Conservation (phyloP, 371 early-diverging fungal genomes). For the Dinochytrium kinnereticum region DNA sequence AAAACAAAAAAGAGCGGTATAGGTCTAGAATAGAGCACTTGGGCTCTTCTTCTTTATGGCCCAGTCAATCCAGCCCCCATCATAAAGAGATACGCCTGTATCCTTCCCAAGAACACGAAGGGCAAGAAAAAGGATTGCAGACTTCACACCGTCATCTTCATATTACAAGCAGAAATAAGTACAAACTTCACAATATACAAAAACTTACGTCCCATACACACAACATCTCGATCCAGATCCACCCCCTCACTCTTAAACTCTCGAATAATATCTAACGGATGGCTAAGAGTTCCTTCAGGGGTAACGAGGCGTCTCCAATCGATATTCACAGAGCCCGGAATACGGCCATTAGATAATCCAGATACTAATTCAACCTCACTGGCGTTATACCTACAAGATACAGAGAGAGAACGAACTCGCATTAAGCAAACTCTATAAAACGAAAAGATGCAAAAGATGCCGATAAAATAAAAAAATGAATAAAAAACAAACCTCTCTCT, state of each 20-base stretch:
- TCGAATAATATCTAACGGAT: slow-evolving; percentile 31
- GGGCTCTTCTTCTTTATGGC: slow-evolving; percentile 21
- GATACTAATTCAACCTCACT: slow-evolving; percentile 1
- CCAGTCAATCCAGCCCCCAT: slow-evolving; percentile 36
- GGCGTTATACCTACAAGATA: slow-evolving; percentile 1
- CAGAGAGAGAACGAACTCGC: neutral
- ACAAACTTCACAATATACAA: neutral
- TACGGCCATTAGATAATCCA: slow-evolving; percentile 19
- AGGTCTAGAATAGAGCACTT: slow-evolving; percentile 8
- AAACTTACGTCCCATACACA: slow-evolving; percentile 3
- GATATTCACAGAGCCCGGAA: slow-evolving; percentile 27
- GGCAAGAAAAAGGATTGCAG: slow-evolving; percentile 24
- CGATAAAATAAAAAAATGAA: neutral
- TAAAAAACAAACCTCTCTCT: slow-evolving; percentile 8
- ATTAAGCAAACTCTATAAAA: neutral
- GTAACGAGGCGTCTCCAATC: slow-evolving; percentile 25
- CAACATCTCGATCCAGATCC: slow-evolving; percentile 30
- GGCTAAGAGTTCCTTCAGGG: slow-evolving; percentile 3
- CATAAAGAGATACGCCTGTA: slow-evolving; percentile 28
- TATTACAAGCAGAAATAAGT: slow-evolving; percentile 7
- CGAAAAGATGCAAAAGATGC: neutral
- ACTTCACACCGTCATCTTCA: slow-evolving; percentile 32
- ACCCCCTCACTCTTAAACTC: slow-evolving; percentile 22
- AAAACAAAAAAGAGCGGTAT: no score
- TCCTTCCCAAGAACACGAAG: slow-evolving; percentile 32